phyloP scores from a whole-genome alignment of 2,329 filamentous ascomycete species.

The Microdochium bolleyi region DNA sequence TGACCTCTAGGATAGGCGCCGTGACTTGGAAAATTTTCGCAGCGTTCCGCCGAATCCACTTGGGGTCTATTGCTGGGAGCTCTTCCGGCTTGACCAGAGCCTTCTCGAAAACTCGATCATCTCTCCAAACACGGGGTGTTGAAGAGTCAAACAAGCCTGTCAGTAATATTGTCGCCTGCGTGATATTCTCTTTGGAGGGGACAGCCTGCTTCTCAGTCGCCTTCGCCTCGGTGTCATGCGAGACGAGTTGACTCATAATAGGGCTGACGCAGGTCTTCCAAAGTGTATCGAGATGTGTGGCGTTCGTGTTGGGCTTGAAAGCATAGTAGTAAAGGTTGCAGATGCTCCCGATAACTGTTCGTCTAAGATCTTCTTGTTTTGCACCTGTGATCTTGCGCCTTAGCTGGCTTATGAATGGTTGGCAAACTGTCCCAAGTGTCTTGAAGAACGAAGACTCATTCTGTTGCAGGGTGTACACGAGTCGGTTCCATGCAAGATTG shows the following conservation, averaged over 20 bases:
- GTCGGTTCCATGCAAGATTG: conserved; percentile 77
- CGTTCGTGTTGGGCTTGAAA: conserved; percentile 61
- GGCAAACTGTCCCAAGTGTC: conserved; percentile 46
- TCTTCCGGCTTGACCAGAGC: conserved; percentile 59
- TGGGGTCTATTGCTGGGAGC: conserved; percentile 73
- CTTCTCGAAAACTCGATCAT: conserved; percentile 58
- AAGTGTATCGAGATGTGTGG: conserved; percentile 60
- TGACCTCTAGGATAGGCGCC: conserved; percentile 49
- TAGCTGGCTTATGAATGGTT: conserved; percentile 62
- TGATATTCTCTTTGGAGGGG: conserved; percentile 35
- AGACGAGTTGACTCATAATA: conserved; percentile 52
- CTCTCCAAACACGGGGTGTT: conserved; percentile 59
- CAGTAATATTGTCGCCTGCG: conserved; percentile 61
- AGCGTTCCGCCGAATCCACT: conserved; percentile 76
- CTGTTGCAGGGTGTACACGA: conserved; percentile 66
- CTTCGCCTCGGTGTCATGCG: conserved; percentile 15
- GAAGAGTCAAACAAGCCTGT: conserved; percentile 60
- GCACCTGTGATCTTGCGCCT: conserved; percentile 54
- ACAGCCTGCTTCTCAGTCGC: conserved; percentile 23
- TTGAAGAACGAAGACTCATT: conserved; percentile 52
- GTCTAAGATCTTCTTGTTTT: conserved; percentile 48
- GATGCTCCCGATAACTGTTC: conserved; percentile 57
- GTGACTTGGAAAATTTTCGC: conserved; percentile 55
- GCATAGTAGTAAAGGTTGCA: conserved; percentile 79
- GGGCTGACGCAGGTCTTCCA: conserved; percentile 71